phyloP scores from a whole-genome alignment of 352 stramenopile genomes.

The Blastocystis sp. region DNA sequence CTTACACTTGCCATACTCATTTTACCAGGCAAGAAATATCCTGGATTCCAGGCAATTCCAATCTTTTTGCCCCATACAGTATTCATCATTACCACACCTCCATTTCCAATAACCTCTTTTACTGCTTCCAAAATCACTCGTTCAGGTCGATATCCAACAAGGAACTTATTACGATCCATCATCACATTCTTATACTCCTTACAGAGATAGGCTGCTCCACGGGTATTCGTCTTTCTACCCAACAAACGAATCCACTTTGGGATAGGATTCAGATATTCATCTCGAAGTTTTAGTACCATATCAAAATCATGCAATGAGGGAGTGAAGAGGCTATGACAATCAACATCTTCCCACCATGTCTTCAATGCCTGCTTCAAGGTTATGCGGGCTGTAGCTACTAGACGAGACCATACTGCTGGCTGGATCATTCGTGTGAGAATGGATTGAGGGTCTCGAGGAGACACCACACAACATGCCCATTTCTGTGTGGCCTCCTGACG shows the following conservation, averaged over 20 bases:
- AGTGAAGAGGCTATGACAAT: not conserved
- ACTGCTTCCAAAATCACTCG: not conserved
- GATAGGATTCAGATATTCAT: not conserved
- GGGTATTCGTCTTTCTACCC: not conserved
- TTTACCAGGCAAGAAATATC: conserved; percentile 14
- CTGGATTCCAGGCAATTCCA: conserved; percentile 40
- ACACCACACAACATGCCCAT: conserved; percentile 10
- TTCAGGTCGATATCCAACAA: conserved; percentile 25
- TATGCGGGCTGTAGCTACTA: not conserved
- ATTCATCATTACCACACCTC: conserved; percentile 53
- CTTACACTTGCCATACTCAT: conserved; percentile 28
- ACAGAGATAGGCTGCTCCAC: not conserved
- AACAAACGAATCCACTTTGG: not conserved
- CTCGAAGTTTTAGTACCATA: not conserved
- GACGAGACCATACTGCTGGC: not conserved
- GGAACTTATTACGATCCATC: conserved; percentile 13
- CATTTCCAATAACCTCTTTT: not conserved
- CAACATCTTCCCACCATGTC: not conserved
- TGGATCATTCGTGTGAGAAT: not conserved
- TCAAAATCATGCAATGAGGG: conserved; percentile 8
- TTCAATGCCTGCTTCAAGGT: not conserved
- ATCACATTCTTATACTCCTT: conserved; percentile 27
- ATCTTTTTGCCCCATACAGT: conserved; percentile 11
- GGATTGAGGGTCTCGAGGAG: not conserved
- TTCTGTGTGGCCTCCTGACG: not conserved